Conservation (phyloP, 495 filamentous ascomycete species). For the Aeminium ludgeri region DNA sequence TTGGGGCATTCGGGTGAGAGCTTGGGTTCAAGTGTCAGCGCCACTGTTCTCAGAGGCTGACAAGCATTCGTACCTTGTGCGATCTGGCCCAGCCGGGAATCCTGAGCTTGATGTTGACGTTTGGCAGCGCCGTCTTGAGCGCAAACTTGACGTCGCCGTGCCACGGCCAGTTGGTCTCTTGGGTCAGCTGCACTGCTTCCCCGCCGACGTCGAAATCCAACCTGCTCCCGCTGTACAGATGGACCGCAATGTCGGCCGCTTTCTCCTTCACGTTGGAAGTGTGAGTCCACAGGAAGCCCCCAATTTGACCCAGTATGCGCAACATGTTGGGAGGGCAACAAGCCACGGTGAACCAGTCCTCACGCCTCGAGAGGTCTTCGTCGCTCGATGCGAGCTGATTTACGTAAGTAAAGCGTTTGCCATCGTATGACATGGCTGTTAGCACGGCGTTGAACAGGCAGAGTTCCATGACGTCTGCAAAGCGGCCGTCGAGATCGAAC, state of each 20-base stretch:
- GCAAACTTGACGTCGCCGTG: conserved; percentile 33
- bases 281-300: conserved; percentile 37
- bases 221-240: conserved; percentile 35
- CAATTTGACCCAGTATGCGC: conserved; percentile 34
- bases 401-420: conserved; percentile 38
- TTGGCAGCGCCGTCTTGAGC: conserved; percentile 21
- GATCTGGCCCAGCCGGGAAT: conserved; percentile 35
- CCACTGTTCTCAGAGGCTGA: background rate
- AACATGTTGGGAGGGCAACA: conserved; percentile 44
- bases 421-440: conserved; percentile 33
- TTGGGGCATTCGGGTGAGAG: conserved; percentile 17
- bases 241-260: conserved; percentile 30
- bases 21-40: conserved; percentile 10
- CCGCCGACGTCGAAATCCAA: conserved; percentile 26
- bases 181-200: conserved; percentile 26
- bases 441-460: conserved; percentile 44
- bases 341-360: conserved; percentile 39
- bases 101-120: conserved; percentile 19
- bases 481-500: conserved; percentile 35
- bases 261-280: conserved; percentile 12
- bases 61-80: conserved; percentile 24
- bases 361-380: conserved; percentile 27
- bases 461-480: conserved; percentile 42
- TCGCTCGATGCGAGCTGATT: conserved; percentile 40
- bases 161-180: conserved; percentile 40